Percentiles rank a stretch among this genome's conserved stretches.
These are phyloP conservation scores for Aspergillus sclerotioniger DNA, from an alignment of 495 filamentous ascomycete genomes.

Conservation along the genomic window DNA sequence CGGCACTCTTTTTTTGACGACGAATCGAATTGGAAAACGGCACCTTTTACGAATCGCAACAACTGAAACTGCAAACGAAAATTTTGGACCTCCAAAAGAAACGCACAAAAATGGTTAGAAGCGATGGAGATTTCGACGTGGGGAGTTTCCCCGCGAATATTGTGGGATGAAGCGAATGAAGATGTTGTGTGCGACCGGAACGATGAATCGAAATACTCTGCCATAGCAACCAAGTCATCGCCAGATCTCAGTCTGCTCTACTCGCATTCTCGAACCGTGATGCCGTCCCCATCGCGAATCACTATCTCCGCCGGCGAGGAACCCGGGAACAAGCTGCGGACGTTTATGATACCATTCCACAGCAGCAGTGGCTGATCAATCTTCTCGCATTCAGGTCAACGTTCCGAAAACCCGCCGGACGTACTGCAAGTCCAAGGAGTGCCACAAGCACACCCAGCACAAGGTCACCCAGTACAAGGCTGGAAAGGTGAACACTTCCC, in stretches of 20 bases:
- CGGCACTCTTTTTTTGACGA: background rate
- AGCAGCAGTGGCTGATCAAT: slow-evolving; percentile 28
- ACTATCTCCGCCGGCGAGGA: slow-evolving; percentile 1
- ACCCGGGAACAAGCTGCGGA: slow-evolving; percentile 6
- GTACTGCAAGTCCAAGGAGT: slow-evolving; percentile 93
- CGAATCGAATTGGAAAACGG: background rate
- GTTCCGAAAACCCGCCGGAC: slow-evolving; percentile 88
- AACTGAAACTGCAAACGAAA: background rate
- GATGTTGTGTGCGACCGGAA: slow-evolving; percentile 1
- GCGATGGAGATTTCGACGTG: background rate
- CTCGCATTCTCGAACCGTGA: background rate
- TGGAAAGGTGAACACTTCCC: slow-evolving; percentile 64
- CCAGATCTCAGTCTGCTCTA: background rate
- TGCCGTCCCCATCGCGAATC: background rate
- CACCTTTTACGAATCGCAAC: slow-evolving; percentile 2
- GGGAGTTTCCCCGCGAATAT: background rate
- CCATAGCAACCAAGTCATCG: background rate
- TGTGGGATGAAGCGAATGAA: slow-evolving; percentile 1
- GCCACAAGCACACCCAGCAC: slow-evolving; percentile 92
- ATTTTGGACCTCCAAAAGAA: background rate
- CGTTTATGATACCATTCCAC: background rate
- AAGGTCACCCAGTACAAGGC: slow-evolving; percentile 98
- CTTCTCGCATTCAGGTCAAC: slow-evolving; percentile 62
- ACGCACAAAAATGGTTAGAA: background rate
- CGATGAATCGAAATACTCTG: background rate